Conservation (phyloP, 2,329 filamentous ascomycete genomes). For the Paramyrothecium roridum region DNA sequence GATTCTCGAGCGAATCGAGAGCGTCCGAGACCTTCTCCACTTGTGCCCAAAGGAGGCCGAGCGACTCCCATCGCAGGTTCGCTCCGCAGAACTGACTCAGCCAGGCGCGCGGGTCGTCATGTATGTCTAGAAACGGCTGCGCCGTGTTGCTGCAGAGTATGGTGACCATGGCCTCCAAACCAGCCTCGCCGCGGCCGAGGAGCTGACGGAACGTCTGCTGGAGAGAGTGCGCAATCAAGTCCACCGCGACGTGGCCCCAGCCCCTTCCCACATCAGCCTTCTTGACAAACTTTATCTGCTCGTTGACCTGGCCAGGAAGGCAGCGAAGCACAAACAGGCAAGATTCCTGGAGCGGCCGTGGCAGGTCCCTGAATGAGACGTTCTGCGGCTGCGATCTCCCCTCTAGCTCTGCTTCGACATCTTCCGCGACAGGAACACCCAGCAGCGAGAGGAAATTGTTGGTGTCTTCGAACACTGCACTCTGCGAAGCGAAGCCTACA, state of each 20-base stretch:
- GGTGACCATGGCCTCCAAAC: slow-evolving; percentile 32
- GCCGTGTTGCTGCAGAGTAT: slow-evolving; percentile 35
- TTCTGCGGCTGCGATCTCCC: slow-evolving; percentile 2
- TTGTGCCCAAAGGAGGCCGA: slow-evolving; percentile 33
- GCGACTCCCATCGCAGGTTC: slow-evolving; percentile 38
- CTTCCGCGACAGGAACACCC: slow-evolving; percentile 6
- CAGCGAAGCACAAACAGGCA: slow-evolving; percentile 33
- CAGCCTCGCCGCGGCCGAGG: slow-evolving; percentile 18
- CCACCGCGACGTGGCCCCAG: slow-evolving; percentile 27
- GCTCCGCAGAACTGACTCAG: slow-evolving; percentile 33
- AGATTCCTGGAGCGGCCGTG: slow-evolving; percentile 27
- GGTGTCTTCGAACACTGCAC: slow-evolving; percentile 38
- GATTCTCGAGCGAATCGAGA: background rate
- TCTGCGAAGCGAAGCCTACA: slow-evolving; percentile 43
- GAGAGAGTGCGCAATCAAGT: slow-evolving; percentile 25
- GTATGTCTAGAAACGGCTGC: slow-evolving; percentile 28
- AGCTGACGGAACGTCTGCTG: slow-evolving; percentile 26
- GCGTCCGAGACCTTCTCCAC: background rate
- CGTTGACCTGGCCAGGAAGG: slow-evolving; percentile 24
- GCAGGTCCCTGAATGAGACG: slow-evolving; percentile 14
- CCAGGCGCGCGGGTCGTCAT: slow-evolving; percentile 30
- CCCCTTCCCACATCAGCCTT: slow-evolving; percentile 15
- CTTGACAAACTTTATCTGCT: slow-evolving; percentile 12
- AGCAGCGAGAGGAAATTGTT: slow-evolving; percentile 33
- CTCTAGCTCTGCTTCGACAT: background rate